Percentiles rank a stretch among this genome's conserved stretches.
Conservation (phyloP, 345 rosid genomes). For the Toxicodendron radicans region DNA sequence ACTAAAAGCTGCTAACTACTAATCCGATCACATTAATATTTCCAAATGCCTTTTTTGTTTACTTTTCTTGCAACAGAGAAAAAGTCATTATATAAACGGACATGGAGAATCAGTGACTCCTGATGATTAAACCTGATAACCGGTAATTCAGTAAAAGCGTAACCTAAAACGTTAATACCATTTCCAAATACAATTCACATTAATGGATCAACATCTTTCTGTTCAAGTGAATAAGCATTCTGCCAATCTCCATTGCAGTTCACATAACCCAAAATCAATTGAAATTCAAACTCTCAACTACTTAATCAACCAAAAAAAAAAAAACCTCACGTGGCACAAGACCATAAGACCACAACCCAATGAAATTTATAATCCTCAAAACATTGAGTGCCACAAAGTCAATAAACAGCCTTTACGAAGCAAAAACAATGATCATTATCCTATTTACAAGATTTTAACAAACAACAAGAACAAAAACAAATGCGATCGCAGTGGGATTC, state of each 20-base stretch:
- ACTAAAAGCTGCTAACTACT: neutral
- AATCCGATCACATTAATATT: neutral
- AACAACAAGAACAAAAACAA: neutral
- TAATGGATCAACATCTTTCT: neutral
- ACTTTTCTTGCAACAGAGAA: neutral
- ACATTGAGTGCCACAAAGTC: neutral
- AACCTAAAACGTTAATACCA: neutral
- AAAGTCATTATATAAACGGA: neutral
- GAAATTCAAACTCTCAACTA: neutral
- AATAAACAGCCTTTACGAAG: neutral
- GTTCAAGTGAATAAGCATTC: neutral
- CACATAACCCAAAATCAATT: neutral
- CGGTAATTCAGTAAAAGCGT: neutral
- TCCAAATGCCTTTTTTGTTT: neutral
- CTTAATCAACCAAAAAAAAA: slow-evolving; percentile 2
- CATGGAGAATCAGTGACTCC: too few relatives aligned
- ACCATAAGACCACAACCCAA: neutral
- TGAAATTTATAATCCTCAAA: neutral
- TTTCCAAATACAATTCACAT: neutral
- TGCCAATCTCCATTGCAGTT: neutral
- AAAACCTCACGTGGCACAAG: too few relatives aligned
- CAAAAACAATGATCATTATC: neutral
- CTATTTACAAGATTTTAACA: neutral
- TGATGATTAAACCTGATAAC: neutral
- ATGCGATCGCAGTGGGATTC: slow-evolving; percentile 94